Conservation (phyloP, 352 stramenopile species). For the Pythium rhizo-oryzae region DNA sequence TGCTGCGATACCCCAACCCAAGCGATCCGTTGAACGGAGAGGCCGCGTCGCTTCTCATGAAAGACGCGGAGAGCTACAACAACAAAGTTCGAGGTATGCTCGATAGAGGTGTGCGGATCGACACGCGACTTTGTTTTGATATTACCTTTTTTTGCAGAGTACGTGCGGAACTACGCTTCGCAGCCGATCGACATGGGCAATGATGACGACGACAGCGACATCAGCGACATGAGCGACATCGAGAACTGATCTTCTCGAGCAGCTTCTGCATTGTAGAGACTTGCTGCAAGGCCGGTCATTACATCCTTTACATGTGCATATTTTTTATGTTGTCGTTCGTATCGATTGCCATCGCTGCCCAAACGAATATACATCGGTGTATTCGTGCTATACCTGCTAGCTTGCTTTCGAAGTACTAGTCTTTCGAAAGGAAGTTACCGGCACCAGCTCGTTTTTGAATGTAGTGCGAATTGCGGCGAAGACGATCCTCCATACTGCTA, state of each 20-base stretch:
- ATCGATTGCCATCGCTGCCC: neutral
- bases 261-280: slow-evolving; percentile 11
- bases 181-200: slow-evolving; percentile 75
- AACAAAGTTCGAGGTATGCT: slow-evolving; percentile 84
- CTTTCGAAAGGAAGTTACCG: slow-evolving; percentile 83
- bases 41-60: slow-evolving; percentile 88
- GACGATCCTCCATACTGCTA: slow-evolving; percentile 70
- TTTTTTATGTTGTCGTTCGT: slow-evolving; percentile 27
- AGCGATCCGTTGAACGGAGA: slow-evolving; percentile 92
- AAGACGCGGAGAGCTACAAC: slow-evolving; percentile 87
- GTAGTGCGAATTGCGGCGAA: slow-evolving; percentile 85
- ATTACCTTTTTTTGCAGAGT: slow-evolving; percentile 42
- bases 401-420: slow-evolving; percentile 26
- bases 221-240: slow-evolving; percentile 87
- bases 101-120: neutral
- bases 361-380: neutral
- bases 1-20: slow-evolving; percentile 93
- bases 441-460: slow-evolving; percentile 81
- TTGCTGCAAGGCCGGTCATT: slow-evolving; percentile 6
- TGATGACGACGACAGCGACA: slow-evolving; percentile 74
- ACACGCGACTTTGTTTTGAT: neutral
- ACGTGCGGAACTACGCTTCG: slow-evolving; percentile 79
- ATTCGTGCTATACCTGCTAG: neutral
- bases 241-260: slow-evolving; percentile 30
- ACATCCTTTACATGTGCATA: slow-evolving; percentile 25